A percentile compares a stretch with the other conserved stretches of the same genome.
Conservation (phyloP, 129 eudicot species). For the Mikania micrantha region DNA sequence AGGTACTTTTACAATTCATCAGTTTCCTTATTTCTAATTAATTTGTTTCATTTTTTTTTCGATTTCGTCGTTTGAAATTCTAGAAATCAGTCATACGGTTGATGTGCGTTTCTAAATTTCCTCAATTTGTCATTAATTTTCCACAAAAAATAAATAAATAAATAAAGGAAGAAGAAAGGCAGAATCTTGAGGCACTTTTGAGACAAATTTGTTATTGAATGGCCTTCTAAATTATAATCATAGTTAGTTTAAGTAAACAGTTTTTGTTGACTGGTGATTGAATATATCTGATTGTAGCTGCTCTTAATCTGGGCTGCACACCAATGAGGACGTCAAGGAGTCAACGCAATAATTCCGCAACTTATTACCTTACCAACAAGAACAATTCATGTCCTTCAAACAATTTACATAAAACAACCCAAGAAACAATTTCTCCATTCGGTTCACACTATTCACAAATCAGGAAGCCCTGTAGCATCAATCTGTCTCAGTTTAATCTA, state of each 20-base stretch:
- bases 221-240: background rate
- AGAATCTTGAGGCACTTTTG: background rate
- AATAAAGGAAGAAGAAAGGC: too few species aligned
- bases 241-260: background rate
- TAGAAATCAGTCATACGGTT: background rate
- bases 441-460: constrained; percentile 30
- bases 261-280: background rate
- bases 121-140: background rate
- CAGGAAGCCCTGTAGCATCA: constrained; percentile 19
- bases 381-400: constrained; percentile 27
- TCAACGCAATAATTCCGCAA: constrained; percentile 58
- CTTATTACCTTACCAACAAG: constrained; percentile 54
- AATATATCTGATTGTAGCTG: constrained; percentile 46
- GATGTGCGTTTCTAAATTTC: background rate
- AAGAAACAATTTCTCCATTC: constrained; percentile 25
- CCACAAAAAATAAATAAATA: too few species aligned
- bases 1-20: constrained; percentile 40
- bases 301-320: constrained; percentile 78
- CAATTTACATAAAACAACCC: constrained; percentile 23
- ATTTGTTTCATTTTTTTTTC: background rate
- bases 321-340: constrained; percentile 86
- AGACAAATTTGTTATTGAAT: background rate
- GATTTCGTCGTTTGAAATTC: background rate
- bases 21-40: background rate
- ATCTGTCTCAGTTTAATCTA: constrained; percentile 22